phyloP scores from a whole-genome alignment of 495 filamentous ascomycete genomes.

The Usnea hakonensis region DNA sequence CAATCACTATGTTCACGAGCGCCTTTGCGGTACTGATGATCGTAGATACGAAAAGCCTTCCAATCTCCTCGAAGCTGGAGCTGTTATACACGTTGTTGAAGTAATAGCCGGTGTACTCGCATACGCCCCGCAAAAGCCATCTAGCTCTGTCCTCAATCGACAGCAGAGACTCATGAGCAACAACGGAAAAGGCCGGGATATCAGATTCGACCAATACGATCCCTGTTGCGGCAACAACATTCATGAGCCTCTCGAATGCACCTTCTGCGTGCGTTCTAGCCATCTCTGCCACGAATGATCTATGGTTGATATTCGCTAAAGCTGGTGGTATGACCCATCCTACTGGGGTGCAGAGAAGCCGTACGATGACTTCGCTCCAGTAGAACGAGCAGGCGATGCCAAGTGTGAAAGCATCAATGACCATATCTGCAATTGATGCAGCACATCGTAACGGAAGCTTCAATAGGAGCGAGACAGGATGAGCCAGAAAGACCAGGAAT shows the following conservation, averaged over 20 bases:
- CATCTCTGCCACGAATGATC: conserved; percentile 22
- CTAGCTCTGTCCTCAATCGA: conserved; percentile 39
- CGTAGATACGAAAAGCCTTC: not conserved
- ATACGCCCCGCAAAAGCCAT: conserved; percentile 15
- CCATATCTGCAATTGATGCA: conserved; percentile 63
- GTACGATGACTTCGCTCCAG: conserved; percentile 39
- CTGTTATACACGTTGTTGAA: conserved; percentile 2
- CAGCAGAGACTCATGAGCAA: conserved; percentile 52
- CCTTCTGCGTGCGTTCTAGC: conserved; percentile 27
- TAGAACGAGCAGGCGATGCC: conserved; percentile 50
- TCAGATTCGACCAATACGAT: conserved; percentile 38
- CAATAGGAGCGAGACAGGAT: conserved; percentile 60
- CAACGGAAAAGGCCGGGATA: conserved; percentile 52
- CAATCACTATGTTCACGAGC: not conserved
- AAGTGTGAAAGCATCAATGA: conserved; percentile 54
- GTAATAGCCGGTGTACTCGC: not conserved
- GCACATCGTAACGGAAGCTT: conserved; percentile 63
- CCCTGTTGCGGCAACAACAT: conserved; percentile 10
- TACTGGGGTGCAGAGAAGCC: conserved; percentile 40
- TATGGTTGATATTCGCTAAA: conserved; percentile 34
- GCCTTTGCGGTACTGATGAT: not conserved
- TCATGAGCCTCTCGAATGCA: conserved; percentile 22
- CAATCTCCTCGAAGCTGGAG: not conserved
- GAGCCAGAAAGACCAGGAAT: conserved; percentile 67
- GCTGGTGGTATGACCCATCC: conserved; percentile 36